Base-by-base conservation (phyloP, 2,329 filamentous ascomycete species). In the Ascochyta pisi region DNA sequence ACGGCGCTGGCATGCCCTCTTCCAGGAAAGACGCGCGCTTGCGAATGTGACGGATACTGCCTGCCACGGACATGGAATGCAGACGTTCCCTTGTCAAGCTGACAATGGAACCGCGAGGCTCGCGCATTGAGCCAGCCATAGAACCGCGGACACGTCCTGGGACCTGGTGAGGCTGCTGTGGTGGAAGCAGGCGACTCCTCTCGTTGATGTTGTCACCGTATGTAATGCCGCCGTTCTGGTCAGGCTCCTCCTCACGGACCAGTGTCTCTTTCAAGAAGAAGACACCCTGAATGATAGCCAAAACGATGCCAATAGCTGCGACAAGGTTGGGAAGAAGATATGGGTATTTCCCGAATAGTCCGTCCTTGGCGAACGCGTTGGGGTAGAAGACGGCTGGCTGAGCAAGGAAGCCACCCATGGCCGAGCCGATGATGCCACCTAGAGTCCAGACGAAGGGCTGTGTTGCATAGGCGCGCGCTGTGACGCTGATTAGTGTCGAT, bases 381-480 rank as follows among this genome's bases (percentile, higher is more conserved):
- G 94, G 92, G 75, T 89, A 96, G 27, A 87, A 86, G 37, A 84
- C 79, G 56, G 88, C 84, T 23, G 94, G 93, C 64, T 91, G 88
- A 56, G 92, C 90, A 69, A 96, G 91, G 57, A 89, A 86, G 35
- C 94, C 94, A 56, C 94, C 94, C 68, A 97, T 92, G 15, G 89
- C 90, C 59, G 93, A 74, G 41, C 93, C 93, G 50, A 96, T 83
- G 62, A 96, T 96, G 22, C 91, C 94, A 26, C 93, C 93, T 40
- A 96, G 87, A 33, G 86, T 89, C 92, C 93, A 96, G 7, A 96
- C 90, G 69, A 96, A 96, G 1, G 93, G 93, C 88, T 96, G 96
- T 42, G 96, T 86, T 4, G 92, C 88, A 75, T 93, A 96, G 38
- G 93, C 93, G 59, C 89, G 86, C 55, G 92, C 90, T 92, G 62